Evolutionary conservation across 2,329 filamentous ascomycete species (phyloP), one percentile per base, ranked within the genome.

Genomic region (Venturia carpophila): DNA sequence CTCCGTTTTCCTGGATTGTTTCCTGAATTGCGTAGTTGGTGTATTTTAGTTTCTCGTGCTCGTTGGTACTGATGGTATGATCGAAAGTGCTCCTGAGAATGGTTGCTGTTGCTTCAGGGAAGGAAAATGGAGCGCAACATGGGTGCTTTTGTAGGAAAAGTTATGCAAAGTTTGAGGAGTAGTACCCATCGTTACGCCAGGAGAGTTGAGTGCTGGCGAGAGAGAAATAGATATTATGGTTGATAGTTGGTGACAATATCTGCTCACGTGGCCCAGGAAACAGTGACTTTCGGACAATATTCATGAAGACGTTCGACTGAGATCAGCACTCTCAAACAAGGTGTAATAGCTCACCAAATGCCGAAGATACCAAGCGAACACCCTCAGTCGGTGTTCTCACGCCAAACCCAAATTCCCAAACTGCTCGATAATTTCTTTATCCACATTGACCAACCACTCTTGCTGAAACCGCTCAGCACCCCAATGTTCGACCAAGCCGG

Each of bases 381-480:
- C 21, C 27, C 30, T n/a, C n/a, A 34, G 52, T 5, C 30, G 27
- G 5, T 39, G 47, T n/a, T 52, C 24, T 58, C 52, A 58, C 19
- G 52, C 52, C 17, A 58, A 27, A 11, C 63, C 68, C 37, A 83
- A 67, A 13, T 63, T 49, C 71, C 80, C 76, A 72, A 92, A 93
- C n/a, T 80, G 83, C 13, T 79, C 78, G 67, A 93, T 70, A 19
- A 92, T 83, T 66, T 92, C 86, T 69, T 81, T 82, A 73, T 94
- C 90, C 34, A 94, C 88, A 68, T 92, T 89, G n/a, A 80, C 80
- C 17, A 86, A 75, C 84, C 87, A 92, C 62, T 87, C 81, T 65
- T 84, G 80, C 72, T 87, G 81, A 73, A 94, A 93, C 3, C 73
- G 76, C 62, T 83, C 79, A 69, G 87, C 83, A 0, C 89, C 89